Evolutionary conservation across 495 filamentous ascomycete genomes (phyloP).

Genomic region (Hypoxylon fuscum): DNA sequence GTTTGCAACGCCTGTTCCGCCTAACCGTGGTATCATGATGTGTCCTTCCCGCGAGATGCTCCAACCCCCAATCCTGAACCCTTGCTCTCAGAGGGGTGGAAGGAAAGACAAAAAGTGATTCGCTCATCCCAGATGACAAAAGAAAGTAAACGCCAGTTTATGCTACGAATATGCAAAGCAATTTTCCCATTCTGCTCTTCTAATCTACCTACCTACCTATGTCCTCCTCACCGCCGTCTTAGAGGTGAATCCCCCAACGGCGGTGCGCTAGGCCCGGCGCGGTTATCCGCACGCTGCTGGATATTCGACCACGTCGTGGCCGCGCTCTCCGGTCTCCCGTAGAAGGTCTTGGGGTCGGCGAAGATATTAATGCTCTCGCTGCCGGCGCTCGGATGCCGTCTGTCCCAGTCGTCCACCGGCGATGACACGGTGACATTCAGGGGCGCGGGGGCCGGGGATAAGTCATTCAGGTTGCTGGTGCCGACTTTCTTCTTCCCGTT

Average conservation of each 20-base stretch:
- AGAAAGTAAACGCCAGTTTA: not conserved
- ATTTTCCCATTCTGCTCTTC: not conserved
- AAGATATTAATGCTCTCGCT: constrained; percentile 75
- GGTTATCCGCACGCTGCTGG: constrained; percentile 37
- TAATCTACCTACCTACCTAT: constrained; percentile 1
- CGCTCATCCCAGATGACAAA: not conserved
- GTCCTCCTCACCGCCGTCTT: not conserved
- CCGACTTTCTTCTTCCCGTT: not conserved
- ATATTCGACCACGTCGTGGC: constrained; percentile 44
- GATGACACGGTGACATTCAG: constrained; percentile 6
- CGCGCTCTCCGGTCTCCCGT: constrained; percentile 22
- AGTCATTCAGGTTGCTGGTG: not conserved
- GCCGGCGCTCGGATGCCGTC: constrained; percentile 61
- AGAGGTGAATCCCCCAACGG: not conserved
- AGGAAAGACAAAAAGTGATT: not conserved
- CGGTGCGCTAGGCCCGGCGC: not conserved
- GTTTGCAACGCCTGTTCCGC: too few species aligned
- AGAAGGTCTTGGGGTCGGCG: constrained; percentile 63
- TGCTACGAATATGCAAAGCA: not conserved
- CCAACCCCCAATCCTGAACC: too few species aligned
- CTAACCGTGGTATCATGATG: too few species aligned
- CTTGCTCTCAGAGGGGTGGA: not conserved
- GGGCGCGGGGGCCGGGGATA: not conserved
- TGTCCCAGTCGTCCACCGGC: constrained; percentile 28
- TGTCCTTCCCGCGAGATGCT: too few species aligned